Percentiles rank a stretch among this genome's conserved stretches.
These are phyloP conservation scores for Diutina ranongensis DNA, from an alignment of 1,139 yeast species.

Conservation along the genomic window DNA sequence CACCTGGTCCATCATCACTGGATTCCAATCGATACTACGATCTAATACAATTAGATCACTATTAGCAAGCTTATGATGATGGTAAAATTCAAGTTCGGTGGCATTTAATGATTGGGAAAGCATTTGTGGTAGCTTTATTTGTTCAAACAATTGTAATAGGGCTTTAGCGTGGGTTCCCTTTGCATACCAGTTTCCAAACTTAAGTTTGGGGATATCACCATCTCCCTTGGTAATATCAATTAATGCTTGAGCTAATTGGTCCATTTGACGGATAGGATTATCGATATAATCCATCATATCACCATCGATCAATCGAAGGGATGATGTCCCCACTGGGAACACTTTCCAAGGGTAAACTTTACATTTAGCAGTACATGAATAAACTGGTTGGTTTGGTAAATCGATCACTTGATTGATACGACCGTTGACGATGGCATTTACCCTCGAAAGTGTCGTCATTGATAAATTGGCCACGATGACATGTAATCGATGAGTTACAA, in stretches of 20 bases:
- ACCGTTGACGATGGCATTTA: neutral
- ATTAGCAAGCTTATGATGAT: constrained; percentile 26
- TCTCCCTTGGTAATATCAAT: constrained; percentile 15
- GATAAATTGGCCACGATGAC: neutral
- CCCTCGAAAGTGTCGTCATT: neutral
- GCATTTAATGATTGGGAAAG: constrained; percentile 19
- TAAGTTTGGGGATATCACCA: constrained; percentile 13
- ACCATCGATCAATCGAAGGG: neutral
- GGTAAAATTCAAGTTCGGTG: constrained; percentile 27
- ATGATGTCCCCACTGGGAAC: neutral
- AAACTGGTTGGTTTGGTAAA: neutral
- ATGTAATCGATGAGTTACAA: neutral
- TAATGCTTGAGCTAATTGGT: constrained; percentile 17
- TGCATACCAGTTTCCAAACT: constrained; percentile 26
- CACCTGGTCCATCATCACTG: constrained; percentile 65
- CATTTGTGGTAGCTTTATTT: constrained; percentile 18
- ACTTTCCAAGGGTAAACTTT: neutral
- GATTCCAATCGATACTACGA: constrained; percentile 58
- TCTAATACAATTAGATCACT: constrained; percentile 67
- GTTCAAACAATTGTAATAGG: constrained; percentile 16
- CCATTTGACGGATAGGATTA: constrained; percentile 25
- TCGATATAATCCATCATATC: constrained; percentile 15
- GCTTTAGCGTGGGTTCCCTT: constrained; percentile 30
- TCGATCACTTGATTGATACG: neutral
- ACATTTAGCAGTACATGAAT: neutral